A percentile compares a stretch with the other conserved stretches of the same genome.
phyloP scores from a whole-genome alignment of 352 stramenopile genomes.

The Saprolegnia diclina region DNA sequence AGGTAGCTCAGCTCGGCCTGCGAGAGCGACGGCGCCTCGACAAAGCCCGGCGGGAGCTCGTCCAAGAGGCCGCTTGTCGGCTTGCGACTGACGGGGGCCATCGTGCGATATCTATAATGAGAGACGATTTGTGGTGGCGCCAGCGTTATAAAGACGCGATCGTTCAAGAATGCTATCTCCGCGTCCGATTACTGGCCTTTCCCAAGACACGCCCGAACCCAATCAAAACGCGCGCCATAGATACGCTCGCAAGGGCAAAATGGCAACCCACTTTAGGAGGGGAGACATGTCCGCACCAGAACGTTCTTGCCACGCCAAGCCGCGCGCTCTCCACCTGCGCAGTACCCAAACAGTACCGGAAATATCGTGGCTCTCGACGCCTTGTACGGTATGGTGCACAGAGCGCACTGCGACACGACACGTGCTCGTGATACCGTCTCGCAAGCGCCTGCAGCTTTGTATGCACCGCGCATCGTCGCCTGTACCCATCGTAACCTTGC shows the following conservation, averaged over 20 bases:
- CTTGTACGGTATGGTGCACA: too few species aligned
- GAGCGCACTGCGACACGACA: too few species aligned
- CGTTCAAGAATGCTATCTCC: not conserved
- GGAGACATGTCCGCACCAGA: not conserved
- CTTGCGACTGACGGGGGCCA: not conserved
- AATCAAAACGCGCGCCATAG: not conserved
- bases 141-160: conserved; percentile 8
- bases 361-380: too few species aligned
- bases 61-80: not conserved
- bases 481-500: too few species aligned
- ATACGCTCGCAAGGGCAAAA: not conserved
- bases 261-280: not conserved
- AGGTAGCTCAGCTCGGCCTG: conserved; percentile 8
- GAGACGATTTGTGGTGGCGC: not conserved
- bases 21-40: conserved; percentile 5
- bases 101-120: not conserved
- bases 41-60: conserved; percentile 1
- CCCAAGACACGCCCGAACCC: not conserved
- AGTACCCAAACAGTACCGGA: too few species aligned
- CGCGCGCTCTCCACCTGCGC: not conserved
- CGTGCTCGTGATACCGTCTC: too few species aligned
- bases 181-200: not conserved
- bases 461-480: too few species aligned
- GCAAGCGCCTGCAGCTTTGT: too few species aligned
- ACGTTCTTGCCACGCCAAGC: not conserved